Base-by-base conservation (phyloP, 1,284 basidiomycete species). In the Neonothopanus nambi region DNA sequence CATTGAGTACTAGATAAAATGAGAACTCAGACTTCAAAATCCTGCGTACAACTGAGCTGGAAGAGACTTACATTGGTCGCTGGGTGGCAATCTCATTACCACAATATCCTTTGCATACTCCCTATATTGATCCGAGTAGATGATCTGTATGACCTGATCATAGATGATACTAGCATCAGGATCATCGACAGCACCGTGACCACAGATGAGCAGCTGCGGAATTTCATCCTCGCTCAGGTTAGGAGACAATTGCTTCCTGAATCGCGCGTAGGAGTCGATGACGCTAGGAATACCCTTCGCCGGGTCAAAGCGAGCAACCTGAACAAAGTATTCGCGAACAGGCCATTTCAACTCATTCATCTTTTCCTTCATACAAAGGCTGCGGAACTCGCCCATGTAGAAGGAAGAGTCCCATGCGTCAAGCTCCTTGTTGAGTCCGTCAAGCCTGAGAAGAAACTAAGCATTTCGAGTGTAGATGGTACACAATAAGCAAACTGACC, bases 121-220 rank as follows among this genome's bases (percentile, higher is more conserved):
- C 38, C 65, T 70, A 70, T 88, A 88, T 36, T 76, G 68, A 13
- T 74, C 74, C 1, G 73, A 75, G 57, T 71, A 65, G 50, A 91
- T 77, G 58, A 85, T 70, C 59, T 81, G 76, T 60, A 86, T 77
- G 52, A 85, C 74, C 65, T 90, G 77, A 63, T 93, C 91, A 67
- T 92, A 93, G 67, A 94, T 92, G 72, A 91, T 87, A 69, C 84
- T 89, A 35, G 86, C 87, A 72, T 91, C 87, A 18, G 89, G 89
- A 67, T 92, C 92, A 61, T 93, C 89, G 51, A 93, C 91, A 23
- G 89, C 89, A 54, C 91, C 92, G 64, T 95, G 92, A 28, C 92
- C 92, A 66, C 91, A 92, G 59, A 94, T 73, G 64, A 95, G 77
- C 58, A 95, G 70, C 68, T 93, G 90, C 49, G 91, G 91, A n/a